phyloP scores from a whole-genome alignment of 31 red algal species.

The Porphyra umbilicalis region DNA sequence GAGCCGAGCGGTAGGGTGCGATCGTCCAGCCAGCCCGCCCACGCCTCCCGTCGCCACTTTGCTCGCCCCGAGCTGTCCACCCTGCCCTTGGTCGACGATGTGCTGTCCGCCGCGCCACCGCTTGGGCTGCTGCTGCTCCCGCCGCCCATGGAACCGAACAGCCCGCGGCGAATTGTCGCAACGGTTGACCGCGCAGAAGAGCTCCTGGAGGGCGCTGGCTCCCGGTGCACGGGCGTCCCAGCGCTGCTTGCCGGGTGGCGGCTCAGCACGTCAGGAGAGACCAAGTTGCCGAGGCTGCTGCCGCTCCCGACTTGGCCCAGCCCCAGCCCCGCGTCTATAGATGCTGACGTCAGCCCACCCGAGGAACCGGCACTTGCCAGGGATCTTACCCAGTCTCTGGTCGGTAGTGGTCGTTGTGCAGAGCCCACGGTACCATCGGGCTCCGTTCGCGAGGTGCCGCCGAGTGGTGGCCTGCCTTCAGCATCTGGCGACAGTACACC shows the following conservation, averaged over 20 bases:
- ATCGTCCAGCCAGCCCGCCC: conserved; percentile 66
- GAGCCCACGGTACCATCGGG: no score
- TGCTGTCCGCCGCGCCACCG: background rate
- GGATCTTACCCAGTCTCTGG: background rate
- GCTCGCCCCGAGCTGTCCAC: background rate
- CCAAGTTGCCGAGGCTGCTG: background rate
- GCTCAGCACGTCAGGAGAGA: background rate
- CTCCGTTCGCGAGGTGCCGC: background rate
- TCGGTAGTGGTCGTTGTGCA: background rate
- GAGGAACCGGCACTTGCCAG: background rate
- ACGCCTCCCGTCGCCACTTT: conserved; percentile 62
- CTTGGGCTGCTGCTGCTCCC: background rate
- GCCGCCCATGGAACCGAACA: background rate
- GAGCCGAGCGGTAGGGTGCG: conserved; percentile 26
- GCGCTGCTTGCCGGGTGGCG: background rate
- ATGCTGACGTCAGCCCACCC: background rate
- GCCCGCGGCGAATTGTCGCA: background rate
- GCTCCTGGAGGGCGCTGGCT: background rate
- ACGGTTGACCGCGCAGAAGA: background rate
- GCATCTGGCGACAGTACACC: background rate
- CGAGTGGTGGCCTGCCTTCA: background rate
- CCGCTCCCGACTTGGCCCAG: background rate
- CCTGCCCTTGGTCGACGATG: background rate
- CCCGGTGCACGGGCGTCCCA: background rate
- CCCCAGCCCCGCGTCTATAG: background rate